Conservation (phyloP, 805 yeast genomes). For the Scheffersomyces ergatensis region DNA sequence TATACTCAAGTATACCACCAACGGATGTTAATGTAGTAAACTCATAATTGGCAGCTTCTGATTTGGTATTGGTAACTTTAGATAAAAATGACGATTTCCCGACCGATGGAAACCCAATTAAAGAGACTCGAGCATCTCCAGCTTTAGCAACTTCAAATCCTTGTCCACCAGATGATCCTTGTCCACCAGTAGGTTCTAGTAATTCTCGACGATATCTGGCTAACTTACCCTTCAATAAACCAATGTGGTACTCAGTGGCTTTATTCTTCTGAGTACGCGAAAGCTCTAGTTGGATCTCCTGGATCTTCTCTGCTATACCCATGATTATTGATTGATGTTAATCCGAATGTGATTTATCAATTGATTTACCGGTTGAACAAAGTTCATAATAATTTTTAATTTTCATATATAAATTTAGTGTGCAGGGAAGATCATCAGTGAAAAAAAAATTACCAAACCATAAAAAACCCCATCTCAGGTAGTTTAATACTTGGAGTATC, state of each 20-base stretch:
- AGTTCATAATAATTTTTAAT: no score
- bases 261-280: slow-evolving; percentile 95
- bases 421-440: slow-evolving; percentile 1
- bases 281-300: slow-evolving; percentile 88
- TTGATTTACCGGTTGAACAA: no score
- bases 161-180: slow-evolving; percentile 68
- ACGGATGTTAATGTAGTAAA: slow-evolving; percentile 96
- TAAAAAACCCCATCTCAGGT: not conserved
- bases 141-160: slow-evolving; percentile 94
- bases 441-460: not conserved
- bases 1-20: slow-evolving; percentile 91
- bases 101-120: slow-evolving; percentile 96
- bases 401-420: not conserved
- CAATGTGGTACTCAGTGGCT: slow-evolving; percentile 96
- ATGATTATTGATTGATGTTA: slow-evolving; percentile 8
- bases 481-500: not conserved
- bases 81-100: slow-evolving; percentile 91
- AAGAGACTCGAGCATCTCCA: slow-evolving; percentile 93
- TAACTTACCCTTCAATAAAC: slow-evolving; percentile 88
- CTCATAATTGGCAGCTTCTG: slow-evolving; percentile 93
- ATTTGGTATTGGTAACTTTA: slow-evolving; percentile 88
- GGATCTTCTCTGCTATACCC: slow-evolving; percentile 63
- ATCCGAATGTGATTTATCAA: no score
- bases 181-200: slow-evolving; percentile 83
- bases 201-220: slow-evolving; percentile 91